Evolutionary conservation across 805 yeast genomes (phyloP).

Genomic region (Cyberlindnera euphorbiae): DNA sequence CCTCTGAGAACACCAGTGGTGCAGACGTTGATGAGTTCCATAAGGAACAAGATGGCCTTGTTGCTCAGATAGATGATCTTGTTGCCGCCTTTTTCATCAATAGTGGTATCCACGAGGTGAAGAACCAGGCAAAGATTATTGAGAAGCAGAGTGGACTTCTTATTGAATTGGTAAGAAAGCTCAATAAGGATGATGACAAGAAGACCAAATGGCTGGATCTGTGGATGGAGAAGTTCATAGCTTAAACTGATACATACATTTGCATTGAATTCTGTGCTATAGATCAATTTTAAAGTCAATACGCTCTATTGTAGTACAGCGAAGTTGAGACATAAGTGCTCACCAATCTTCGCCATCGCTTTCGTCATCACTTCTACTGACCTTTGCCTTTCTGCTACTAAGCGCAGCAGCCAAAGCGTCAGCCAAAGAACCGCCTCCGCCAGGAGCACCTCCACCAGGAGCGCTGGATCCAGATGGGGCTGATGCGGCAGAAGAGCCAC

Average conservation of each 20-base stretch:
- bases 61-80: slow-evolving; percentile 50
- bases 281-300: no score
- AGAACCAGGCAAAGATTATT: slow-evolving; percentile 30
- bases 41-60: slow-evolving; percentile 37
- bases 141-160: slow-evolving; percentile 13
- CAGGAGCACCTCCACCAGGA: slow-evolving; percentile 33
- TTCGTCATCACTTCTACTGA: slow-evolving; percentile 76
- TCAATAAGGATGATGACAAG: slow-evolving; percentile 46
- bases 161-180: slow-evolving; percentile 30
- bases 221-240: slow-evolving; percentile 42
- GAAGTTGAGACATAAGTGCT: no score
- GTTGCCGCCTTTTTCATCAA: slow-evolving; percentile 51
- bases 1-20: slow-evolving; percentile 33
- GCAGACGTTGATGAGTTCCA: slow-evolving; percentile 43
- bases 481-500: slow-evolving; percentile 48
- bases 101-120: slow-evolving; percentile 22
- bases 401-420: slow-evolving; percentile 88
- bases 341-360: slow-evolving; percentile 78
- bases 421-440: slow-evolving; percentile 64
- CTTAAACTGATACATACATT: no score
- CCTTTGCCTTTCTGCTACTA: slow-evolving; percentile 75
- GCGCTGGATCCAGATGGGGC: no score
- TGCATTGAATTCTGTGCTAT: no score
- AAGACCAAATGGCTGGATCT: slow-evolving; percentile 55
- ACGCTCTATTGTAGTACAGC: no score